phyloP scores from a whole-genome alignment of 805 yeast genomes.

The Huiozyma sinensis region DNA sequence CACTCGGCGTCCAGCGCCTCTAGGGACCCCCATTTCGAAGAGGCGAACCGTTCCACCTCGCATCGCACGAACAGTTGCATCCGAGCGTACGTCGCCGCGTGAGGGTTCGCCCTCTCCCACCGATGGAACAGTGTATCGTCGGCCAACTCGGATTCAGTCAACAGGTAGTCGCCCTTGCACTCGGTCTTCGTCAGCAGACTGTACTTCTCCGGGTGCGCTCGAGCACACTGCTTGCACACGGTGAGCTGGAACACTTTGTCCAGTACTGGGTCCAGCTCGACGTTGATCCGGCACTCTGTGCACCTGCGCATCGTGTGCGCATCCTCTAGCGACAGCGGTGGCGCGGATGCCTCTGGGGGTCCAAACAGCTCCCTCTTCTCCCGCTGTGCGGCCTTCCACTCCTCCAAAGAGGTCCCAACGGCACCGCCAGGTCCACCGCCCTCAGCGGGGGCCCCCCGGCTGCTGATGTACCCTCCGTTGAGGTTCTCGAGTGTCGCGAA shows the following conservation, averaged over 20 bases:
- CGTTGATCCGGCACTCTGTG: slow-evolving; percentile 62
- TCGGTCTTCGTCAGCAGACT: slow-evolving; percentile 90
- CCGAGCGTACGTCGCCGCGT: slow-evolving; percentile 73
- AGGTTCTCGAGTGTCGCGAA: slow-evolving; percentile 83
- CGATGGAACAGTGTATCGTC: slow-evolving; percentile 61
- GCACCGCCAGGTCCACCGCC: slow-evolving; percentile 13
- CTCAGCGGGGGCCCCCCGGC: slow-evolving; percentile 9
- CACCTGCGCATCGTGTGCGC: slow-evolving; percentile 35
- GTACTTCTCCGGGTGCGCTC: slow-evolving; percentile 73
- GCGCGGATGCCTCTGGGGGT: slow-evolving; percentile 34
- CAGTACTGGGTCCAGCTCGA: slow-evolving; percentile 66
- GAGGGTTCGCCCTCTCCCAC: slow-evolving; percentile 88
- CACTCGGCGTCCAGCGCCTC: slow-evolving; percentile 89
- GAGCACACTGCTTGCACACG: slow-evolving; percentile 74
- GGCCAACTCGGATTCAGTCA: slow-evolving; percentile 86
- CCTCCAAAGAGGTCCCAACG: slow-evolving; percentile 35
- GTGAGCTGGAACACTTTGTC: slow-evolving; percentile 57
- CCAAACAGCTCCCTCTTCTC: slow-evolving; percentile 40
- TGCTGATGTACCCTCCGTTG: slow-evolving; percentile 69
- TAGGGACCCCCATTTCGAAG: slow-evolving; percentile 87
- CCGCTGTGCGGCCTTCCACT: slow-evolving; percentile 47
- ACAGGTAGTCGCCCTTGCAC: slow-evolving; percentile 80
- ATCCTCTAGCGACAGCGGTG: slow-evolving; percentile 72
- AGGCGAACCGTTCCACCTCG: slow-evolving; percentile 90
- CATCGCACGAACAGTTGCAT: slow-evolving; percentile 87